Conservation (phyloP, 805 yeast species). For the Barnettozyma salicaria region DNA sequence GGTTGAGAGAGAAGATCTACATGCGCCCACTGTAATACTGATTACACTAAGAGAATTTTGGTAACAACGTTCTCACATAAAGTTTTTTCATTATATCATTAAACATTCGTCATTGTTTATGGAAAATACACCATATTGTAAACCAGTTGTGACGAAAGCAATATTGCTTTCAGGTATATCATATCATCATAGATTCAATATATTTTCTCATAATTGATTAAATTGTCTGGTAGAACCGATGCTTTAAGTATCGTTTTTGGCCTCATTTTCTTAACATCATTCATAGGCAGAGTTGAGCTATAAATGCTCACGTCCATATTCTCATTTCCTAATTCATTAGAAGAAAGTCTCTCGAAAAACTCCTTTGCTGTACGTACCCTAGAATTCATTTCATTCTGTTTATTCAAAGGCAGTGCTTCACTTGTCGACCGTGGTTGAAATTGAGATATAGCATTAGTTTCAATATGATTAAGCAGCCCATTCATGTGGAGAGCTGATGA, state of each 20-base stretch:
- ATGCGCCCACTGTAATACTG: no score
- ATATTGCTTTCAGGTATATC: not conserved
- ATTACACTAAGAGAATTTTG: no score
- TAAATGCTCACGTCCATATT: no score
- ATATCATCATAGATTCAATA: conserved; percentile 2
- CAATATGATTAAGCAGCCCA: conserved; percentile 12
- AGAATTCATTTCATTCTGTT: not conserved
- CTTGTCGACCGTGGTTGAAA: not conserved
- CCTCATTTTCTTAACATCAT: not conserved
- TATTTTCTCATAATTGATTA: conserved; percentile 21
- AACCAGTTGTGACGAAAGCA: not conserved
- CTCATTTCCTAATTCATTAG: not conserved
- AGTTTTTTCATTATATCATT: no score
- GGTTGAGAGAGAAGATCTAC: no score
- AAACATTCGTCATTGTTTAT: no score
- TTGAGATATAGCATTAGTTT: not conserved
- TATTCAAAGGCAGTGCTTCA: conserved; percentile 2
- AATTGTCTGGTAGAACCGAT: conserved; percentile 16
- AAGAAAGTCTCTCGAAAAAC: not conserved
- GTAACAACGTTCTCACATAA: no score
- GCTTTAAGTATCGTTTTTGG: conserved; percentile 21
- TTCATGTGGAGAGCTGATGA: not conserved
- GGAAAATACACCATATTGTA: not conserved
- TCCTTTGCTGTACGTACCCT: not conserved
- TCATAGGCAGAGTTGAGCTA: no score